Evolutionary conservation across 768 basidiomycete species (phyloP).

Genomic region (Phanerochaete carnosa): DNA sequence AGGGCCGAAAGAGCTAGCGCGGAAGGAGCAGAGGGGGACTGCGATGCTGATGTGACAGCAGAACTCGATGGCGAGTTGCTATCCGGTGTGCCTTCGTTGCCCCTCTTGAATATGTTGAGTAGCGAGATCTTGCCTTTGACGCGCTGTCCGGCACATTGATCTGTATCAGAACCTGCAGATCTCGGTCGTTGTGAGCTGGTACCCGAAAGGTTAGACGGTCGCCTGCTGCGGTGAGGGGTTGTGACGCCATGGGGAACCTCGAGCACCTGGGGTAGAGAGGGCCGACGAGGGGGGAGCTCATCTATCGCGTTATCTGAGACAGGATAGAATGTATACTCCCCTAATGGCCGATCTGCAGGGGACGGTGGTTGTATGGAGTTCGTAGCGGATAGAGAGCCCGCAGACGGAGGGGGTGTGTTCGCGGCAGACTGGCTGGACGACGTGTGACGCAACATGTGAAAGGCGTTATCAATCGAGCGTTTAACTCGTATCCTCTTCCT

Average conservation of each 20-base stretch:
- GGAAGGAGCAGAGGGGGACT: constrained; percentile 17
- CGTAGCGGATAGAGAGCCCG: constrained; percentile 1
- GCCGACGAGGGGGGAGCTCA: constrained; percentile 42
- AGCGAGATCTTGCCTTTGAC: constrained; percentile 72
- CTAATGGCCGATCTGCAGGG: constrained; percentile 36
- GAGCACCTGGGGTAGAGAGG: constrained; percentile 63
- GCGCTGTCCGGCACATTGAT: constrained; percentile 38
- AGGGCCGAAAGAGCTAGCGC: constrained; percentile 12
- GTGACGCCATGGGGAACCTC: constrained; percentile 20
- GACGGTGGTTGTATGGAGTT: constrained; percentile 27
- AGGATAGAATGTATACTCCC: constrained; percentile 44
- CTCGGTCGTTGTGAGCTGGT: constrained; percentile 53
- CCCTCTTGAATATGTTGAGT: constrained; percentile 70
- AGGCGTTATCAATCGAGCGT: constrained; percentile 70
- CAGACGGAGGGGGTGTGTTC: constrained; percentile 15
- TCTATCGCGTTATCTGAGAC: constrained; percentile 28
- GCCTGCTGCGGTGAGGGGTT: constrained; percentile 9
- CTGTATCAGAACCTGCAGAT: constrained; percentile 69
- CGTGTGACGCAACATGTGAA: constrained; percentile 44
- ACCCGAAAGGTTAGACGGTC: constrained; percentile 12
- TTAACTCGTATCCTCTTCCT: constrained; percentile 61
- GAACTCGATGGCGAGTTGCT: constrained; percentile 21
- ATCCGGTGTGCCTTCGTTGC: constrained; percentile 31
- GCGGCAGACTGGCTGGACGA: constrained; percentile 26
- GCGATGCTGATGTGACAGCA: constrained; percentile 18